phyloP scores from a whole-genome alignment of 805 yeast genomes.

The Schwanniomyces occidentalis region DNA sequence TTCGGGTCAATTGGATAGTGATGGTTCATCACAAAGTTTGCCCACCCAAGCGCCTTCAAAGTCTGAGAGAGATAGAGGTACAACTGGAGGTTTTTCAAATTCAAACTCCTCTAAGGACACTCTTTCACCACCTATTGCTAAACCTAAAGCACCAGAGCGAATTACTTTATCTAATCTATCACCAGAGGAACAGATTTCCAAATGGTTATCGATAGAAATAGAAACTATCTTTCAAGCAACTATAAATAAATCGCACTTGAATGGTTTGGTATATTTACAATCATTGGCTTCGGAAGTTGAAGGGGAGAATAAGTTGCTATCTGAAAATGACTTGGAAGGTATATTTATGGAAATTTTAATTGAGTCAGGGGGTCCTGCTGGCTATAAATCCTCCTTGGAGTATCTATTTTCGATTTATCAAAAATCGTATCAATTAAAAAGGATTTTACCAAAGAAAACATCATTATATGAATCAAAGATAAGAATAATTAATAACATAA shows the following conservation, averaged over 20 bases:
- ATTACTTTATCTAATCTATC: slow-evolving; percentile 1
- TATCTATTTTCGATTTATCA: slow-evolving; percentile 50
- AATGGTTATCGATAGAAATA: slow-evolving; percentile 44
- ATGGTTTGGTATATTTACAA: slow-evolving; percentile 20
- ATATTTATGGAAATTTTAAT: slow-evolving; percentile 56
- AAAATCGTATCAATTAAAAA: slow-evolving; percentile 39
- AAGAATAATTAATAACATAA: slow-evolving; percentile 46
- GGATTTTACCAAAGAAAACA: slow-evolving; percentile 45
- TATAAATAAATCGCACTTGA: slow-evolving; percentile 13
- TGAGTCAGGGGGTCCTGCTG: slow-evolving; percentile 48
- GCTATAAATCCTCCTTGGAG: slow-evolving; percentile 38
- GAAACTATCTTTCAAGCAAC: slow-evolving; percentile 38
- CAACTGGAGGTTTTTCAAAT: too few species aligned
- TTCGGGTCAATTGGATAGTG: slow-evolving; percentile 1
- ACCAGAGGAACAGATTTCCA: slow-evolving; percentile 8
- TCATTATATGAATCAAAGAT: slow-evolving; percentile 36
- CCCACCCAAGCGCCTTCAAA: not conserved
- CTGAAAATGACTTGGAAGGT: slow-evolving; percentile 44
- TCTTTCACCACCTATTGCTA: too few species aligned
- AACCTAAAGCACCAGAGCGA: slow-evolving; percentile 1
- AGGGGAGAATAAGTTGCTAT: slow-evolving; percentile 15
- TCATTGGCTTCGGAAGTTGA: slow-evolving; percentile 25
- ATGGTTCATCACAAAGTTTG: not conserved
- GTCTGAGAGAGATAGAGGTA: too few species aligned
- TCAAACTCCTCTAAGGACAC: too few species aligned